Base-by-base conservation (phyloP, 805 yeast species). In the Saccharomycopsis guyanensis region DNA sequence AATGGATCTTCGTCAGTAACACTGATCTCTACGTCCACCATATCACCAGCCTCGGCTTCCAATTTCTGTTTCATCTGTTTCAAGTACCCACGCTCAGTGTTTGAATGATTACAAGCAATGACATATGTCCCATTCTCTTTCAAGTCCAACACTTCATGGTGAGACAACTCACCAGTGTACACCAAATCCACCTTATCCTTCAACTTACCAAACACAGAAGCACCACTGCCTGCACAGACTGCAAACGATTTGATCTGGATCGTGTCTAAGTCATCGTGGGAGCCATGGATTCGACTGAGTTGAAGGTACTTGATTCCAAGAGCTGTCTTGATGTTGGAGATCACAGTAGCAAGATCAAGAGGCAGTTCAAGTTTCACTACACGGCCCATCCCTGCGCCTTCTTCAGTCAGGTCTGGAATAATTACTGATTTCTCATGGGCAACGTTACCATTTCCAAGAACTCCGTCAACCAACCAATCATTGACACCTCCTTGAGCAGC, bases 171-270 rank as follows among this genome's bases (percentile, higher is more conserved):
- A 1, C 99, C 99, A 0, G 98, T 89, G 57, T 79, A 75, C 59
- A 74, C 83, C 36, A 88, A 67, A 56, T 93, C 97, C 2, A 72
- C 70, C 0, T 80, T 80, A 31, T 64, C 59, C 59, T 82, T 73
- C 1, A 85, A 77, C 0, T 75, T 68, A 6, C 76, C 48, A 63
- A 87, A 80, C 1, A 89, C 86, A 1, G 81, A 71, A 2, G 85
- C 82, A 0, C 98, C 97, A 1, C 96, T 84, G 0, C 99, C 99
- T 3, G 98, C 97, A 64, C 99, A 93, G 13, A 93, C 62, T 0
- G 97, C 97, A 19, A 88, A 67, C 0, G 75, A 71, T 20, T 61
- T 63, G 44, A 87, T 70, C 2, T 50, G 25, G 37, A 46, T 61
- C 53, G 37, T 59, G 59, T 35, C n/a, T 15, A 31, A 31, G 7